phyloP scores from a whole-genome alignment of 1,284 basidiomycete genomes.

The Ustilago hordei region DNA sequence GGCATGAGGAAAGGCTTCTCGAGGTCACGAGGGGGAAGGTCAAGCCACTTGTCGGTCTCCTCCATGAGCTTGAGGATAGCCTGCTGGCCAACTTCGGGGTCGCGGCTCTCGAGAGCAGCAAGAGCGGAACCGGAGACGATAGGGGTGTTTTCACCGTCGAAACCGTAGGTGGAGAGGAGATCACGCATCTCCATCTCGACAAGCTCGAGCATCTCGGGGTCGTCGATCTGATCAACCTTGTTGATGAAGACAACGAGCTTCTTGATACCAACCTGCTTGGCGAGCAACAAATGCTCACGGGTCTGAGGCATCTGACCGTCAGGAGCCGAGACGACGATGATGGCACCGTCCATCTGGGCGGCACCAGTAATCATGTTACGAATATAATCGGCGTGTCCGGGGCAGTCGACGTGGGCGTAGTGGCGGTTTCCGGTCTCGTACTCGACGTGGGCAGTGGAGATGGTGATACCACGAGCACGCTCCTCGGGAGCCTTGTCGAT shows the following conservation, averaged over 20 bases:
- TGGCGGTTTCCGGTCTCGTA: conserved; percentile 91
- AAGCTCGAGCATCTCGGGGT: conserved; percentile 98
- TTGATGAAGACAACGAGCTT: conserved; percentile 99
- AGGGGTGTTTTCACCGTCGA: conserved; percentile 95
- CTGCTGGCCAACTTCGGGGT: conserved; percentile 79
- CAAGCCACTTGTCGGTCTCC: conserved; percentile 94
- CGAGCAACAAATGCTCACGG: conserved; percentile 95
- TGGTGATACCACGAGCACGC: conserved; percentile 99
- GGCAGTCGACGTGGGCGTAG: conserved; percentile 99
- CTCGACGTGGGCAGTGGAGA: conserved; percentile 88
- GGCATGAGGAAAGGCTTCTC: conserved; percentile 98
- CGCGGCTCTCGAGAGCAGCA: conserved; percentile 91
- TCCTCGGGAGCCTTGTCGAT: conserved; percentile 99
- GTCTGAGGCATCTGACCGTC: conserved; percentile 99
- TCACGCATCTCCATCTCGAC: conserved; percentile 99
- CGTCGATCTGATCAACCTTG: conserved; percentile 96
- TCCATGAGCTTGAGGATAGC: conserved; percentile 88
- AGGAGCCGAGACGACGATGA: conserved; percentile 89
- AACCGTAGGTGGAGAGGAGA: conserved; percentile 85
- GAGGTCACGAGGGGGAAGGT: conserved; percentile 93
- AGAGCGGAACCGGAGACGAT: conserved; percentile 97
- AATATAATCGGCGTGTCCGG: conserved; percentile 73
- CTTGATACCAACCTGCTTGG: conserved; percentile 98
- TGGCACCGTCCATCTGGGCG: conserved; percentile 88
- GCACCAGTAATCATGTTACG: conserved; percentile 99